Evolutionary conservation across 352 stramenopile species (phyloP), one percentile per base, ranked within the genome.

Genomic region (Phytopythium kandeliae): DNA sequence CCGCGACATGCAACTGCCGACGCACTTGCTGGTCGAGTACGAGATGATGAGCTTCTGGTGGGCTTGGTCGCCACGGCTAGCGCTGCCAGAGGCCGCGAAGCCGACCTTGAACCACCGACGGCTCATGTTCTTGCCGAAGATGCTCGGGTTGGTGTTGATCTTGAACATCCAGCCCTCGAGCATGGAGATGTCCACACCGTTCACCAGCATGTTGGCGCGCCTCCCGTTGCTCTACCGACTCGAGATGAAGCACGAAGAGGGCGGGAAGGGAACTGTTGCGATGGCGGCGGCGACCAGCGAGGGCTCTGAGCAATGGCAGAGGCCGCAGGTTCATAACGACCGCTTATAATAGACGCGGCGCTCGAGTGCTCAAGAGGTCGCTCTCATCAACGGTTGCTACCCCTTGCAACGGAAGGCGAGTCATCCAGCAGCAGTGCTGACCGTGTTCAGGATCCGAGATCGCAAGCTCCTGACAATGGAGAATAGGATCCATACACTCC

Each of bases 151-250:
- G 71, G 63, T 90, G 55, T 92, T 89, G 74, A 91, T 87, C 59
- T 92, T 92, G 60, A 86, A 53, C 78, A 92, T 86, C 78, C 79
- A 92, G 28, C 82, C 82, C 57, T 92, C 82, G 26, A 90, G 68
- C 62, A 77, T 74, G 49, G 77, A 85, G 67, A 92, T 90, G 54
- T 92, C 78, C 19, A 92, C 78, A 34, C 82, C 82, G 31, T 92
- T 78, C 15, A 86, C 76, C 53, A 87, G 51, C 60, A 63, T 71
- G 24, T 13, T 38, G n/a, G n/a, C 4, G 11, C 31, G 11, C 31
- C 22, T 44, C 17, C 19, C 22, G 38, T 30, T 12, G 38, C 26
- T 7, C 4, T 31, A 13, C 7, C 31, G 10, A 2, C 31, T 35
- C 11, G 2, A 2, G 31, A 11, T 15, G 7, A 35, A 35, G 31